Conservation (phyloP, 75 land plant species). For the Cupressus sempervirens region DNA sequence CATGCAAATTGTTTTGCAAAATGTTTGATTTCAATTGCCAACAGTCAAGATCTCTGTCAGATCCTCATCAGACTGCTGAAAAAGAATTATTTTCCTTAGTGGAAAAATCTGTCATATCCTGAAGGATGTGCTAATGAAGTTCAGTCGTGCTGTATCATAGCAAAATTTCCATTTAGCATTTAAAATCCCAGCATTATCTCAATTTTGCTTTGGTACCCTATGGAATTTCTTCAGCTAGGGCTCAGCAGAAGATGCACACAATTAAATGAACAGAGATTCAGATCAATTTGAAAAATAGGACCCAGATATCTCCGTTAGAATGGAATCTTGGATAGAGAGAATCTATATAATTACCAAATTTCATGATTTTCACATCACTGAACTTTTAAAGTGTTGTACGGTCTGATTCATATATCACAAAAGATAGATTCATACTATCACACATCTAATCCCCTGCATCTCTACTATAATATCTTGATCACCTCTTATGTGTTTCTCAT, state of each 20-base stretch:
- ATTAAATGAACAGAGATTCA: neutral
- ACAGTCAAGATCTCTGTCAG: too few species aligned
- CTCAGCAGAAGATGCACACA: neutral
- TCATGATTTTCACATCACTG: neutral
- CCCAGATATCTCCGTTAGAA: neutral
- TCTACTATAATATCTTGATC: neutral
- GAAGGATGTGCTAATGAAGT: too few species aligned
- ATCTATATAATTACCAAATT: neutral
- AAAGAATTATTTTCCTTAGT: too few species aligned
- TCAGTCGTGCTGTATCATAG: too few species aligned
- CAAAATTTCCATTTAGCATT: too few species aligned
- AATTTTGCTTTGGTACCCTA: too few species aligned
- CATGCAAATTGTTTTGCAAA: too few species aligned
- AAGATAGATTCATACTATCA: neutral
- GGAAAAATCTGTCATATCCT: too few species aligned
- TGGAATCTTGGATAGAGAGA: neutral
- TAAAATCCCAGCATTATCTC: too few species aligned
- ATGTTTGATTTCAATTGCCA: too few species aligned
- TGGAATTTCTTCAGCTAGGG: neutral
- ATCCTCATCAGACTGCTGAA: too few species aligned
- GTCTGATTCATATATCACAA: neutral
- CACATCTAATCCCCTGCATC: neutral
- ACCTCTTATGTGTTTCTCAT: neutral
- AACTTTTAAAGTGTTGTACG: neutral
- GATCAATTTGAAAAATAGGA: neutral